Percentiles rank a stretch among this genome's conserved stretches.
phyloP scores from a whole-genome alignment of 345 rosid species.

The Salix koriyanagi region DNA sequence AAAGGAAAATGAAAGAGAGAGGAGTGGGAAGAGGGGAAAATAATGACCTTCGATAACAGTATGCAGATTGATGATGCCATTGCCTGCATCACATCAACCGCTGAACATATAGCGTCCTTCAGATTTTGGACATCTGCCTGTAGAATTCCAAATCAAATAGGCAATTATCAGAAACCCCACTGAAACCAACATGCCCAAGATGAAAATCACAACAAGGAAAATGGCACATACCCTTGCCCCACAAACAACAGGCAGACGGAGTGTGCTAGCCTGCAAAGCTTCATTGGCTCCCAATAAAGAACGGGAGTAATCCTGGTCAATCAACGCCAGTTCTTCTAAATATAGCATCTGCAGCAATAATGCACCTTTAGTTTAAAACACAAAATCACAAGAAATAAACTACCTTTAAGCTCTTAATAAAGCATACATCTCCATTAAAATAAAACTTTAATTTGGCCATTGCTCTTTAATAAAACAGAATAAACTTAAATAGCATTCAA shows the following conservation, averaged over 20 bases:
- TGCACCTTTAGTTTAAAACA: neutral
- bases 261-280: conserved; percentile 77
- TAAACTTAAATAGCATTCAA: neutral
- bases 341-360: conserved; percentile 46
- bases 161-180: conserved; percentile 4
- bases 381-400: conserved; percentile 2
- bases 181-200: neutral
- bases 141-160: conserved; percentile 9
- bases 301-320: conserved; percentile 56
- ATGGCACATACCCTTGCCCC: conserved; percentile 62
- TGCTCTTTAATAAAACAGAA: neutral
- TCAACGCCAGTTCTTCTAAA: conserved; percentile 59
- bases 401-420: neutral
- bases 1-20: neutral
- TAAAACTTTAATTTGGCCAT: neutral
- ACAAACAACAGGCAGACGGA: conserved; percentile 75
- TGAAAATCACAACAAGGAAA: neutral
- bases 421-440: neutral
- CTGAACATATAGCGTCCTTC: conserved; percentile 77
- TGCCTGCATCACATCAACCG: conserved; percentile 83
- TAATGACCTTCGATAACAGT: conserved; percentile 59
- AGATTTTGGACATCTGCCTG: conserved; percentile 76
- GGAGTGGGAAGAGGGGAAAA: neutral
- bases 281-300: conserved; percentile 71
- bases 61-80: conserved; percentile 74